Evolutionary conservation across 208 protist genomes (phyloP).

Genomic region (Wallacemonas rigidus): DNA sequence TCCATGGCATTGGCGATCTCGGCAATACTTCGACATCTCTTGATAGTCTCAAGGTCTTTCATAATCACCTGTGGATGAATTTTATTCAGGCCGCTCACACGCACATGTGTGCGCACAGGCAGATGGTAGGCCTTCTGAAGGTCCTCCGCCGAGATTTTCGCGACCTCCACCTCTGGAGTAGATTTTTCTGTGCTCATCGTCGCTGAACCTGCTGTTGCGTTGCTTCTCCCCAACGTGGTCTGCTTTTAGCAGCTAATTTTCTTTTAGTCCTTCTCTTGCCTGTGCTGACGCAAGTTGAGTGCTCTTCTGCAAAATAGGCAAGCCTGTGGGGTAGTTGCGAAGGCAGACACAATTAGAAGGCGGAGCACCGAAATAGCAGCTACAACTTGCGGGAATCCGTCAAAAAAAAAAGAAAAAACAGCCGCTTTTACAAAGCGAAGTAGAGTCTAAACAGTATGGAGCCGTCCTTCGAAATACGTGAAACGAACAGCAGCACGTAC

Average conservation of each 20-base stretch:
- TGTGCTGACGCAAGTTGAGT: no score
- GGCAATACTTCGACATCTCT: slow-evolving; percentile 59
- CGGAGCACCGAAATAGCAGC: no score
- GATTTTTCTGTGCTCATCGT: slow-evolving; percentile 3
- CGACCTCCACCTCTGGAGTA: background rate
- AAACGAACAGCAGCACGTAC: no score
- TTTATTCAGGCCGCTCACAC: slow-evolving; percentile 46
- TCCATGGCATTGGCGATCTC: slow-evolving; percentile 57
- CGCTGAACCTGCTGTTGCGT: background rate
- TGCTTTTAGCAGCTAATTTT: background rate
- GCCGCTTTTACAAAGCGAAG: no score
- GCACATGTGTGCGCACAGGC: slow-evolving; percentile 70
- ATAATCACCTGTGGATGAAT: slow-evolving; percentile 71
- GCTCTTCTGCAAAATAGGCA: no score
- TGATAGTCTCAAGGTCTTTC: slow-evolving; percentile 76
- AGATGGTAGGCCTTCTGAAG: slow-evolving; percentile 42
- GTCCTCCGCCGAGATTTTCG: slow-evolving; percentile 57
- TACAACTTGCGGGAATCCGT: no score
- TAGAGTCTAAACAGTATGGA: no score
- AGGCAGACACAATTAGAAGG: no score
- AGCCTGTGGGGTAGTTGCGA: no score
- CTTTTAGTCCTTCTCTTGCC: no score
- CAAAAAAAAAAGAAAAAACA: no score
- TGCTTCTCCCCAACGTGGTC: background rate
- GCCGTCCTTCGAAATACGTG: no score